Conservation (phyloP, 257 asterid genomes). For the Solanum gracilifrons region DNA sequence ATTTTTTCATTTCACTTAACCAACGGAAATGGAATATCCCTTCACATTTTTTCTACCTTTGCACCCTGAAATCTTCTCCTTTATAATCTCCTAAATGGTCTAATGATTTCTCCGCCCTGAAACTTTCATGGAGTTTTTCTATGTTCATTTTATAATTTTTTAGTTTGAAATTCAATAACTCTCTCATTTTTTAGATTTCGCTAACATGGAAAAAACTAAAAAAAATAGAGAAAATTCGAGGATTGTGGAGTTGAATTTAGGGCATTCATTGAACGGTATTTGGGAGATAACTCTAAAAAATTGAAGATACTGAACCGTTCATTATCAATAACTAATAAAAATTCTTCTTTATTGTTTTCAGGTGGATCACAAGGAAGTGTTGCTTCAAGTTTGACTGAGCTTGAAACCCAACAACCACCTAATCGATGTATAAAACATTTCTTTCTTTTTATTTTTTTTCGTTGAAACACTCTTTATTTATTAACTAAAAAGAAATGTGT, state of each 20-base stretch:
- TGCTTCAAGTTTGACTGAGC: slow-evolving; percentile 41
- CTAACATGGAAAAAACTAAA: slow-evolving; percentile 23
- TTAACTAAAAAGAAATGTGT: too few species aligned
- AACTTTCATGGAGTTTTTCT: background rate
- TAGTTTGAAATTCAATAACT: background rate
- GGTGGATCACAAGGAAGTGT: slow-evolving; percentile 38
- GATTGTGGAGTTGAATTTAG: slow-evolving; percentile 35
- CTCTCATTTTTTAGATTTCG: background rate
- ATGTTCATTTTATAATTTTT: too few species aligned
- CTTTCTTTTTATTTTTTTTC: background rate
- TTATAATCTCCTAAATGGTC: background rate
- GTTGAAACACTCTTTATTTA: background rate
- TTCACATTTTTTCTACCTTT: background rate
- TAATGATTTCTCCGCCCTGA: background rate
- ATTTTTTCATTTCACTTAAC: slow-evolving; percentile 20
- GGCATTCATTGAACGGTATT: slow-evolving; percentile 5
- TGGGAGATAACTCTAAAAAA: background rate
- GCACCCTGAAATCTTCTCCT: background rate
- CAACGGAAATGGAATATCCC: background rate
- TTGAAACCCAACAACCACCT: slow-evolving; percentile 15
- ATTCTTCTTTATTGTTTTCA: slow-evolving; percentile 6
- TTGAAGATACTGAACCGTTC: background rate
- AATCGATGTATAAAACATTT: background rate
- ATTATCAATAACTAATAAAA: slow-evolving; percentile 38
- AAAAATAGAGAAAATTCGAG: background rate